A percentile compares a stretch with the other conserved stretches of the same genome.
These are phyloP conservation scores for Clitopilus passeckerianus DNA, from an alignment of 768 basidiomycete genomes.

Conservation along the genomic window DNA sequence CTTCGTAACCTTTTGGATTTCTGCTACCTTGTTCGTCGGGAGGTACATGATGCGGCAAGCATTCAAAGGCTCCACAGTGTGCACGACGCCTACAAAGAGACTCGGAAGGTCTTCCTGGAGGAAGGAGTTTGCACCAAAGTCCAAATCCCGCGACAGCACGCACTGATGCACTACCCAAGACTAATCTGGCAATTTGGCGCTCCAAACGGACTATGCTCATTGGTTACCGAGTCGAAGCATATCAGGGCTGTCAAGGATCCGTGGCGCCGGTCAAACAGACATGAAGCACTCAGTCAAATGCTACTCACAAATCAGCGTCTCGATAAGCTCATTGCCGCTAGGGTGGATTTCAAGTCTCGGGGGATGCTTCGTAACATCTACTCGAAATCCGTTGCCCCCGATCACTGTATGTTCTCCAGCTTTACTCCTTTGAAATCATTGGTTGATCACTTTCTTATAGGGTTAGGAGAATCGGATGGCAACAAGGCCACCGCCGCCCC, in stretches of 20 bases:
- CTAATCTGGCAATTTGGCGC: constrained; percentile 17
- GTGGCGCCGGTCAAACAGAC: constrained; percentile 15
- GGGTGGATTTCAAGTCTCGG: too few species aligned
- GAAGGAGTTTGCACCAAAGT: constrained; percentile 11
- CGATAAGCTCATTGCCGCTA: too few species aligned
- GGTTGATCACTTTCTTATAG: too few species aligned
- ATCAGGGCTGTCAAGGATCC: constrained; percentile 21
- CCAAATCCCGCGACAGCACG: constrained; percentile 20
- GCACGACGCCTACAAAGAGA: constrained; percentile 20
- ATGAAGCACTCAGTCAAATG: neutral
- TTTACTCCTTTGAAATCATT: too few species aligned
- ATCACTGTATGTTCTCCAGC: too few species aligned
- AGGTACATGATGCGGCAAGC: constrained; percentile 9
- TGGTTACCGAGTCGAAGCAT: constrained; percentile 7
- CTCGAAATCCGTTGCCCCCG: too few species aligned
- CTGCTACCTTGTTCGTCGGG: constrained; percentile 20
- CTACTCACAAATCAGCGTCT: too few species aligned
- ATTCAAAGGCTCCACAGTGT: constrained; percentile 7
- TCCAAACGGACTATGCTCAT: constrained; percentile 15
- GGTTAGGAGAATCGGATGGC: too few species aligned
- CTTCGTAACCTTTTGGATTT: constrained; percentile 21
- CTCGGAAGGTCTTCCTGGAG: constrained; percentile 21
- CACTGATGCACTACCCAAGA: constrained; percentile 12
- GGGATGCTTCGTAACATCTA: too few species aligned
- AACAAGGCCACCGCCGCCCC: too few species aligned